Conservation (phyloP, 2,329 filamentous ascomycete species). For the Ramichloridium luteum region DNA sequence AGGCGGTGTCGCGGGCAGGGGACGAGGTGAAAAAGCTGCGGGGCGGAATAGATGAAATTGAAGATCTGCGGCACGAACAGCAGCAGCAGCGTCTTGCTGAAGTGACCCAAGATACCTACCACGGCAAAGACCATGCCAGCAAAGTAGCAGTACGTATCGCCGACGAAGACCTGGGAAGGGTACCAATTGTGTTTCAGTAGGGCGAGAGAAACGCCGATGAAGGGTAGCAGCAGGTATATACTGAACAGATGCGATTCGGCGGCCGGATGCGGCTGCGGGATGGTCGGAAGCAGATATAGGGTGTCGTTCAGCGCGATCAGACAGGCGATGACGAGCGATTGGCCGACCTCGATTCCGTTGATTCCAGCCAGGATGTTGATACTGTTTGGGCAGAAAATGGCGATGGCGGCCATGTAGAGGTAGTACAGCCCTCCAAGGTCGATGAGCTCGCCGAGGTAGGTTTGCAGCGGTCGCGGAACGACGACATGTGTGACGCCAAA, state of each 20-base stretch:
- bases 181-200: constrained; percentile 91
- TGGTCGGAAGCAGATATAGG: constrained; percentile 58
- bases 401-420: constrained; percentile 87
- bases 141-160: constrained; percentile 99
- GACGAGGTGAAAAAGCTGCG: constrained; percentile 80
- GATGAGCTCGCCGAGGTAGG: constrained; percentile 72
- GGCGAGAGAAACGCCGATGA: constrained; percentile 81
- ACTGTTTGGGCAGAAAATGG: constrained; percentile 96
- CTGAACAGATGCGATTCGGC: constrained; percentile 95
- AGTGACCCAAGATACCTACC: constrained; percentile 91
- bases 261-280: constrained; percentile 75
- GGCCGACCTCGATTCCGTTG: constrained; percentile 92
- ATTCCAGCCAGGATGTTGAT: constrained; percentile 99
- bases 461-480: constrained; percentile 71
- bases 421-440: constrained; percentile 73
- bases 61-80: constrained; percentile 87
- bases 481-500: constrained; percentile 95
- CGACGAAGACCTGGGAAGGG: constrained; percentile 87
- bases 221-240: constrained; percentile 85
- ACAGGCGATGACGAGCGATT: constrained; percentile 79
- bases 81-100: constrained; percentile 89
- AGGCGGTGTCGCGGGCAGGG: constrained; percentile 89
- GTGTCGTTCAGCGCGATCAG: constrained; percentile 77
- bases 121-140: constrained; percentile 98
- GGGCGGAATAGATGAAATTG: constrained; percentile 89